A percentile compares a stretch with the other conserved stretches of the same genome.
These are phyloP conservation scores for Floccularia luteovirens DNA, from an alignment of 768 basidiomycete species.

Conservation along the genomic window DNA sequence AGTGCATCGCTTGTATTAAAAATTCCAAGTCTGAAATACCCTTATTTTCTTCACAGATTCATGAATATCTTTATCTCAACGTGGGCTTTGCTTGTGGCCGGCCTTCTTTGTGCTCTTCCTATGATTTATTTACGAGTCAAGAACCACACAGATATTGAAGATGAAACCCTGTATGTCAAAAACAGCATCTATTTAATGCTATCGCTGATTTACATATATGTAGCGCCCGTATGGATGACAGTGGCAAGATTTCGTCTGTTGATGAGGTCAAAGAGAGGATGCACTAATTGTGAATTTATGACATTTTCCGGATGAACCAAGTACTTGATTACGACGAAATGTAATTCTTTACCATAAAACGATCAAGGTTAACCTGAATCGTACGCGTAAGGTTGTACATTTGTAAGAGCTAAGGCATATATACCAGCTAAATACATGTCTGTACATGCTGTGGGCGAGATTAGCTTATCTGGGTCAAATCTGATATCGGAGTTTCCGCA, in stretches of 20 bases:
- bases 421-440: no score
- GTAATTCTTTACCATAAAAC: no score
- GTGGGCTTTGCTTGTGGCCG: constrained; percentile 62
- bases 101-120: constrained; percentile 59
- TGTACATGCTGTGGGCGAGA: no score
- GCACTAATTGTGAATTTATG: no score
- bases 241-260: constrained; percentile 15
- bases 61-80: constrained; percentile 72
- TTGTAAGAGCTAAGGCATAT: no score
- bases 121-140: constrained; percentile 70
- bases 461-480: no score
- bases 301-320: no score
- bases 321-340: no score
- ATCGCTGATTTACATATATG: neutral
- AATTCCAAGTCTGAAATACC: constrained; percentile 2
- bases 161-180: constrained; percentile 42
- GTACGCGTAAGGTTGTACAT: no score
- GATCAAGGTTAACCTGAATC: no score
- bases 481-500: neutral
- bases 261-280: no score
- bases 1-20: constrained; percentile 15
- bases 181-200: neutral
- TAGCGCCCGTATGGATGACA: constrained; percentile 36
- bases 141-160: constrained; percentile 44
- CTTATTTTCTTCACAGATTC: constrained; percentile 28